These are phyloP conservation scores for Russula ochroleuca DNA, from an alignment of 768 basidiomycete genomes.

Conservation along the genomic window DNA sequence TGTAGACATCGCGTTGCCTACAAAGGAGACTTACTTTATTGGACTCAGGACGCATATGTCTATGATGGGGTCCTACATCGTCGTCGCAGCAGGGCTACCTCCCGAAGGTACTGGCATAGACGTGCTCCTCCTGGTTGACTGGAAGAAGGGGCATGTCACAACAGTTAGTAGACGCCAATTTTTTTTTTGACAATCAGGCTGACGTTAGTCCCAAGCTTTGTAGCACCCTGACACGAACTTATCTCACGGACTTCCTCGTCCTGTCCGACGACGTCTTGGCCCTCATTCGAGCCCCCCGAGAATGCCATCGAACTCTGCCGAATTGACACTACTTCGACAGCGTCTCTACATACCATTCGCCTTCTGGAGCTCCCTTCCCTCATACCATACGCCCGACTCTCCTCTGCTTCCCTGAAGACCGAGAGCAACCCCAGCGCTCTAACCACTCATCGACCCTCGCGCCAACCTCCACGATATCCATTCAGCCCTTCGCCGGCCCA, in stretches of 20 bases:
- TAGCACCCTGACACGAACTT: background rate
- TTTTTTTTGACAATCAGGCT: background rate
- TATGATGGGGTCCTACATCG: background rate
- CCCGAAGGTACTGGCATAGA: background rate
- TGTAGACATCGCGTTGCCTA: conserved; percentile 3
- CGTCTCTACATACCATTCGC: background rate
- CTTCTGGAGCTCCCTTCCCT: conserved; percentile 1
- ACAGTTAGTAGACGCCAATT: background rate
- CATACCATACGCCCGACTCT: background rate
- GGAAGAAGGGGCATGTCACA: background rate
- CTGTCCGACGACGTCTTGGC: conserved; percentile 7
- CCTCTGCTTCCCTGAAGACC: background rate
- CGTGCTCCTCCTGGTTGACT: conserved; percentile 6
- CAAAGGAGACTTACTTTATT: background rate
- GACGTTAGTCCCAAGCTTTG: background rate
- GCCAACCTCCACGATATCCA: background rate
- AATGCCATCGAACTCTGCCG: conserved; percentile 12
- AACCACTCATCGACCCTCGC: background rate
- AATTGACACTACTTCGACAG: background rate
- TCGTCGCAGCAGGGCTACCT: conserved; percentile 2
- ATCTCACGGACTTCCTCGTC: conserved; percentile 8
- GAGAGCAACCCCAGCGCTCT: background rate
- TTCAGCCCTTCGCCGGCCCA: background rate
- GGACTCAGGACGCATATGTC: conserved; percentile 2
- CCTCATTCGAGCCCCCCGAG: background rate